Percentiles rank a stretch among this genome's conserved stretches.
These are phyloP conservation scores for Claviceps sorghi DNA, from an alignment of 2,329 filamentous ascomycete species.

Conservation along the genomic window DNA sequence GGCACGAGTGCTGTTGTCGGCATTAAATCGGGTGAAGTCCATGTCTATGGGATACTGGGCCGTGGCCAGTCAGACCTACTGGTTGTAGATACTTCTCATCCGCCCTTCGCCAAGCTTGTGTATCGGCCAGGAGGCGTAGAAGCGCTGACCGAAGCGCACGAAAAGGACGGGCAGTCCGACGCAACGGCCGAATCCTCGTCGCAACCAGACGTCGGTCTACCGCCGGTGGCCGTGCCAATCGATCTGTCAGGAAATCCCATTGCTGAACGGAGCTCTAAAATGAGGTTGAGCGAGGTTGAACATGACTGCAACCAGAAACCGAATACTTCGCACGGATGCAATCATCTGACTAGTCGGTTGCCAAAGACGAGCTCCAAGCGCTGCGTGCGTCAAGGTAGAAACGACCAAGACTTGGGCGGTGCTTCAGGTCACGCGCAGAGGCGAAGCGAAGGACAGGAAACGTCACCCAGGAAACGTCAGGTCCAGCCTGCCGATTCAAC, in stretches of 20 bases:
- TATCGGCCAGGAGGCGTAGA: constrained; percentile 4
- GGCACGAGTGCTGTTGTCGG: constrained; percentile 60
- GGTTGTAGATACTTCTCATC: constrained; percentile 45
- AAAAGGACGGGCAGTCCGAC: background rate
- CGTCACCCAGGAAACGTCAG: background rate
- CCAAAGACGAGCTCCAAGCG: background rate
- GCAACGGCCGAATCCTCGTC: background rate
- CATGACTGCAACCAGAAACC: background rate
- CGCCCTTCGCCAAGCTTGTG: constrained; percentile 31
- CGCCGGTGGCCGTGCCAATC: background rate
- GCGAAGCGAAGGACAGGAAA: background rate
- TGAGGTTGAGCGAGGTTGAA: background rate
- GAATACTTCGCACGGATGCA: background rate
- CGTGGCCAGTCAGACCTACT: constrained; percentile 55
- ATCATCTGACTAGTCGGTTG: background rate
- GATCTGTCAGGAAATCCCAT: background rate
- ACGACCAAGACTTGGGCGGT: background rate
- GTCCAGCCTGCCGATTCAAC: background rate
- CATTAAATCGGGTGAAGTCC: constrained; percentile 49
- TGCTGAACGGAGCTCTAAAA: background rate
- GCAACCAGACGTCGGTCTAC: background rate
- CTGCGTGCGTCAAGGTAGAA: background rate
- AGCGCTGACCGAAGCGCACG: background rate
- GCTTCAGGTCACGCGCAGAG: background rate
- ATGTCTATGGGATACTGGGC: constrained; percentile 54